These are phyloP conservation scores for Annona squamosa DNA, from an alignment of 164 flowering plant species.

Conservation along the genomic window DNA sequence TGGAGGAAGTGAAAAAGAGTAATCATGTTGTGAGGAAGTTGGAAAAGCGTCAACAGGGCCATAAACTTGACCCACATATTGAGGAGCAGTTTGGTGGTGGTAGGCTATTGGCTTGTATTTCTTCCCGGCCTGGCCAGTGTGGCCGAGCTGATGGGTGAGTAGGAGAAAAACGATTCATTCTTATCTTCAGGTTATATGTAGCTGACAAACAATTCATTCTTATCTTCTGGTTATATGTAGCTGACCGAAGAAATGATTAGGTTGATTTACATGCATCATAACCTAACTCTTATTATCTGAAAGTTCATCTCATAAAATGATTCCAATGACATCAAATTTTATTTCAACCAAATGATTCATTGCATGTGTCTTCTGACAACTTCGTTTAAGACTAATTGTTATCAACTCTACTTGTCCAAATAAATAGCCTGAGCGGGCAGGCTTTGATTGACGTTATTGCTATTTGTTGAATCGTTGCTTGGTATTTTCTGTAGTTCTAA, in stretches of 20 bases:
- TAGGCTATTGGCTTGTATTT: conserved; percentile 14
- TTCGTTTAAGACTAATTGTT: no score
- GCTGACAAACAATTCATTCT: neutral
- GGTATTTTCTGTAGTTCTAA: neutral
- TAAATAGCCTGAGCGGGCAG: no score
- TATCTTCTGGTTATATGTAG: no score
- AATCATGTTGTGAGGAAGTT: conserved; percentile 13
- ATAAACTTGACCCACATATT: conserved; percentile 13
- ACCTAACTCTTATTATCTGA: neutral
- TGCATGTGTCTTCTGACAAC: no score
- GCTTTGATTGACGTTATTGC: no score
- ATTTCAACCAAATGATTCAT: no score
- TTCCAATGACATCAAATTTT: no score
- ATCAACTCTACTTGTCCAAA: no score
- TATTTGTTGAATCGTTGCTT: no score
- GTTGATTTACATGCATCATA: neutral
- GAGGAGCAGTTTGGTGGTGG: conserved; percentile 18
- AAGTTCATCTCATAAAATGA: neutral
- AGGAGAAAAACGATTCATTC: neutral
- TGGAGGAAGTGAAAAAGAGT: conserved; percentile 17
- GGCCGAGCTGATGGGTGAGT: conserved; percentile 19
- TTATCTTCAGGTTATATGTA: neutral
- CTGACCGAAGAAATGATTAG: neutral
- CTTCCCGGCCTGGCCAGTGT: conserved; percentile 21
- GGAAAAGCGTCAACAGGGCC: conserved; percentile 15